Evolutionary conservation across 768 basidiomycete species (phyloP), one percentile per base, ranked within the genome.

Genomic region (Punctularia strigosozonata): DNA sequence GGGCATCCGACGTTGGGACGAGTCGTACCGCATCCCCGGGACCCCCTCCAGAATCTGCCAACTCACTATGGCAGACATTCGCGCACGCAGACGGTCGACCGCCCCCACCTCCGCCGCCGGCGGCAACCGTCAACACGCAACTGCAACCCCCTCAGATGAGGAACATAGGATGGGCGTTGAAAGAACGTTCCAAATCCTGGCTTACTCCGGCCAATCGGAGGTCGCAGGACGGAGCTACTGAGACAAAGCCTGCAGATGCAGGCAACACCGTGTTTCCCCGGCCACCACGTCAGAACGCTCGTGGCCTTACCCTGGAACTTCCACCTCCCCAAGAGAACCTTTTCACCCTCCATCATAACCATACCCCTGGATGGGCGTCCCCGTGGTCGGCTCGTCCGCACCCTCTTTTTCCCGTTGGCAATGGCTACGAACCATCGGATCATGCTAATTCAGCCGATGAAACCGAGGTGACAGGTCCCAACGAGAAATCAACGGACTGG

Each of bases 41-140:
- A 30, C 57, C 57, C 52, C 43, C 52, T n/a, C n/a, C n/a, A 43
- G 53, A 54, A 45, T 49, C 43, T 44, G 39, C 56, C 39, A 49
- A 49, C 28, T 45, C 60, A 56, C 73, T 73, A 36, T 87, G 84
- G 84, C 83, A 77, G 75, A 61, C 80, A 0, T 85, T 87, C 55
- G 75, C 75, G 20, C 69, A 75, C 26, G 13, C 33, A 10, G 10
- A 10, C n/a, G n/a, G n/a, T n/a, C n/a, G 73, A 76, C 33, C 70
- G 75, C 42, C 12, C 38, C 43, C 20, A 43, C 38, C 21, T 50
- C 48, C 2, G 46, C 51, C 15, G 36, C 46, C n/a, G 8, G 35
- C 6, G 20, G 15, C 8, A 25, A 41, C 45, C 22, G 38, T 31
- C 18, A 36, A 43, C 31, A 32, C 41, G 45, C 5, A 40, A n/a